Evolutionary conservation across 192 early-diverging fungal genomes (phyloP).

Genomic region (Coemansia sp.): DNA sequence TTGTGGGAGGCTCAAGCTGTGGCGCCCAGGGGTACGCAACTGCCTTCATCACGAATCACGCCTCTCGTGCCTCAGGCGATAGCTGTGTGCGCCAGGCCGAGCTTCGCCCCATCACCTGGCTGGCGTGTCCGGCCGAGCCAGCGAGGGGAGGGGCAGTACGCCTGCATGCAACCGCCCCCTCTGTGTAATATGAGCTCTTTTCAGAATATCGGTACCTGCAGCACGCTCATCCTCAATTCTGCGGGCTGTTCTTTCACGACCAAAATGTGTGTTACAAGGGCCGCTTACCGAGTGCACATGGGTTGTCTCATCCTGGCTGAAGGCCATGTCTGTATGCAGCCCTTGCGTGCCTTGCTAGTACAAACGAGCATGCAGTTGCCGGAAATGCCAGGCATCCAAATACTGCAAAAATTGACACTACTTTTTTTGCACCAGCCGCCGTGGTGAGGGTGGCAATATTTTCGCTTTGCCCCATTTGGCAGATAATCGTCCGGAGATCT

Average conservation of each 20-base stretch:
- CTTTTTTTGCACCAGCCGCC: neutral
- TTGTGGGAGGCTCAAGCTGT: neutral
- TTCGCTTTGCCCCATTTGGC: neutral
- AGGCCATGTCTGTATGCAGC: neutral
- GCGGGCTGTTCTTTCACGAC: neutral
- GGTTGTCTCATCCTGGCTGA: neutral
- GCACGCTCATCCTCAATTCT: neutral
- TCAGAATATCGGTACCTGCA: conserved; percentile 1
- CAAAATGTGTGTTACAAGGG: neutral
- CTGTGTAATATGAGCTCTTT: neutral
- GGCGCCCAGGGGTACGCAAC: neutral
- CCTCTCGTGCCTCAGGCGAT: neutral
- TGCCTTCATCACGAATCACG: neutral
- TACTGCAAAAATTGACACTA: neutral
- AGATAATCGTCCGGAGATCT: neutral
- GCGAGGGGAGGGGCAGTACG: neutral
- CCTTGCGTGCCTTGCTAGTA: neutral
- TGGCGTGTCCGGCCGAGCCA: neutral
- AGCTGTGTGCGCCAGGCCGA: neutral
- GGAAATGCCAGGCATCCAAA: neutral
- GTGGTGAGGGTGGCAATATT: neutral
- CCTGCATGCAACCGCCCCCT: neutral
- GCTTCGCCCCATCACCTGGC: neutral
- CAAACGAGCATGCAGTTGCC: neutral
- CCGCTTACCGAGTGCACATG: neutral